Evolutionary conservation across 306 rosid species (phyloP).

Genomic region (Ceratonia siliqua): DNA sequence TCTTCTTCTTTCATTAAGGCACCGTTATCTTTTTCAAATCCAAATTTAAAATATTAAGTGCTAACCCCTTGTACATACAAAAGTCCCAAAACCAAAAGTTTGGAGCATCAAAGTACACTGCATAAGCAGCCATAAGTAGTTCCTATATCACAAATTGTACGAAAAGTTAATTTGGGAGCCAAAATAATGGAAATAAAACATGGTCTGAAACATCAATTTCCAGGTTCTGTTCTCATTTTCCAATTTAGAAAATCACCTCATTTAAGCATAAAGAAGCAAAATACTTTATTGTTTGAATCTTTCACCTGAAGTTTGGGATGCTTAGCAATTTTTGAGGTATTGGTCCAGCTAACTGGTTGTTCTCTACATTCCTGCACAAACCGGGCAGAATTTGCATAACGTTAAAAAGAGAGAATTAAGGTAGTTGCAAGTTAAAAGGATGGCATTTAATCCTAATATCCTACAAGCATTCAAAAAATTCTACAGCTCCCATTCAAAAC

Average conservation of each 20-base stretch:
- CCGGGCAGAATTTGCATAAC: slow-evolving; percentile 19
- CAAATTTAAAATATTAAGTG: background rate
- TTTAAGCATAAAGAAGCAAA: slow-evolving; percentile 28
- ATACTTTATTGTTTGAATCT: slow-evolving; percentile 9
- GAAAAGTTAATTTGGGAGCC: background rate
- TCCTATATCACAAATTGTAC: background rate
- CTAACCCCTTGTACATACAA: background rate
- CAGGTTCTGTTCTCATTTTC: slow-evolving; percentile 26
- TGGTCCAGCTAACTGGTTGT: slow-evolving; percentile 77
- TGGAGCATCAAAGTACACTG: slow-evolving; percentile 1
- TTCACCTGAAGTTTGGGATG: slow-evolving; percentile 73
- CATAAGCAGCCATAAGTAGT: background rate
- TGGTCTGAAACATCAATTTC: slow-evolving; percentile 14
- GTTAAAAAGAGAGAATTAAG: slow-evolving; percentile 1
- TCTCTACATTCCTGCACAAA: slow-evolving; percentile 81
- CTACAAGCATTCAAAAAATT: slow-evolving; percentile 9
- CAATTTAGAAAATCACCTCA: slow-evolving; percentile 23
- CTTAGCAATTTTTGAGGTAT: slow-evolving; percentile 76
- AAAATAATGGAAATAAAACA: background rate
- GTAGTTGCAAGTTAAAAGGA: background rate
- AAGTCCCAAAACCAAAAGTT: background rate
- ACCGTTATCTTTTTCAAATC: background rate
- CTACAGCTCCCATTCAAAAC: background rate
- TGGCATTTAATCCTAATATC: slow-evolving; percentile 3
- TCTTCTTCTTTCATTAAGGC: slow-evolving; percentile 2